Conservation (phyloP, 2,329 filamentous ascomycete species). For the Calonectria henricotiae region DNA sequence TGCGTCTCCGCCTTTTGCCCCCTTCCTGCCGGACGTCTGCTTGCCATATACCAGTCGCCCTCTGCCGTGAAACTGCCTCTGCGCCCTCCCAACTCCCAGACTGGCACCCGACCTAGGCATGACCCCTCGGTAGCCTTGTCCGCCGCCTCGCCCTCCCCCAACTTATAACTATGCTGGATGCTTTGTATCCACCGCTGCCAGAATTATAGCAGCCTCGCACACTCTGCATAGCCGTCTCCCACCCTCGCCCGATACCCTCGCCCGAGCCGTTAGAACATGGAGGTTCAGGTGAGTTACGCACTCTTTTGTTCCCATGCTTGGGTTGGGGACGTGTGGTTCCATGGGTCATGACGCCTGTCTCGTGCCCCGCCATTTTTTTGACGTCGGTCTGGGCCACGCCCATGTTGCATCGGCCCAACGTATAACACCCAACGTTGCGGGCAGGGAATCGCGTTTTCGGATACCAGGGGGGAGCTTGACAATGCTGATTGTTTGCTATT, state of each 20-base stretch:
- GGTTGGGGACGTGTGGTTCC: conserved; percentile 39
- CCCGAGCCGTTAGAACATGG: conserved; percentile 60
- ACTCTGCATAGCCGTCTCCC: conserved; percentile 37
- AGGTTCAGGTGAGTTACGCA: conserved; percentile 63
- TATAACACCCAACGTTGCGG: conserved; percentile 37
- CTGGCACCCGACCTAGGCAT: conserved; percentile 56
- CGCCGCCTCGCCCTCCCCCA: conserved; percentile 54
- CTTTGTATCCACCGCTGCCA: conserved; percentile 61
- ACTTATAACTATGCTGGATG: conserved; percentile 63
- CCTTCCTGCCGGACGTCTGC: conserved; percentile 40
- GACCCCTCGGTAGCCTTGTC: conserved; percentile 62
- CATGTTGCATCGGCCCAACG: conserved; percentile 48
- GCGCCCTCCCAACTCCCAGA: conserved; percentile 38
- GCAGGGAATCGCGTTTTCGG: conserved; percentile 31
- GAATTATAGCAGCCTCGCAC: conserved; percentile 62
- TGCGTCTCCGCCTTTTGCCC: conserved; percentile 38
- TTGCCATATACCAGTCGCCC: conserved; percentile 34
- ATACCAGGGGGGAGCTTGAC: background rate
- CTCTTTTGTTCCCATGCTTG: conserved; percentile 26
- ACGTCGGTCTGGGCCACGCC: conserved; percentile 44
- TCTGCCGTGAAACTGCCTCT: conserved; percentile 24
- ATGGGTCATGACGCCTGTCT: conserved; percentile 48
- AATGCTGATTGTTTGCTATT: conserved; percentile 35
- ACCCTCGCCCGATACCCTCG: conserved; percentile 27
- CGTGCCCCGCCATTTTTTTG: conserved; percentile 53